Conservation (phyloP, 1,139 yeast genomes). For the Meyerozyma athensensis region DNA sequence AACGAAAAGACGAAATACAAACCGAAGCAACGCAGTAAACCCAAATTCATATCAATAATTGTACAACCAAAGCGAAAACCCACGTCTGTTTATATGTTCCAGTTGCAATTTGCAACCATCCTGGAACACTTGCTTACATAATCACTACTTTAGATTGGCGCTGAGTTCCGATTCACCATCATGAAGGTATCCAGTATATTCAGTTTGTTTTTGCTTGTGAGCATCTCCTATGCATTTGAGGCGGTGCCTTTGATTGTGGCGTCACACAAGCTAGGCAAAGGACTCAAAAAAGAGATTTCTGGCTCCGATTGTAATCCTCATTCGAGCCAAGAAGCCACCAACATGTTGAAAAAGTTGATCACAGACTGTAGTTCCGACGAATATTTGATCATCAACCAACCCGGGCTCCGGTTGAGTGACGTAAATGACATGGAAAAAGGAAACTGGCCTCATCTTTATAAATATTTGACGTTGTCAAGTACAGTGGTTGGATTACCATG, state of each 20-base stretch:
- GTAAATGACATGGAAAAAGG: constrained; percentile 35
- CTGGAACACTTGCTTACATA: neutral
- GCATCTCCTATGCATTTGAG: constrained; percentile 10
- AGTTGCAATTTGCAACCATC: neutral
- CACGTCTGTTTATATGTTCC: neutral
- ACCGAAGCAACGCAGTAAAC: neutral
- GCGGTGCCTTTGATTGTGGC: constrained; percentile 38
- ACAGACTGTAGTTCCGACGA: constrained; percentile 68
- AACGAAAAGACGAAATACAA: neutral
- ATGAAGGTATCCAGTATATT: neutral
- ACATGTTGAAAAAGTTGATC: constrained; percentile 44
- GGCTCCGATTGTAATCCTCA: constrained; percentile 16
- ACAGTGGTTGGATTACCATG: constrained; percentile 61
- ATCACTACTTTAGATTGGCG: neutral
- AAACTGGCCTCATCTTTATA: constrained; percentile 50
- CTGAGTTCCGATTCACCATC: neutral
- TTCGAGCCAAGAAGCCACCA: constrained; percentile 34
- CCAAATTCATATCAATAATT: too few relatives aligned
- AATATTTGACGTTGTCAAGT: constrained; percentile 55
- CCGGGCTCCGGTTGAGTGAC: constrained; percentile 62
- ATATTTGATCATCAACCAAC: constrained; percentile 62
- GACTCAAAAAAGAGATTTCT: constrained; percentile 26
- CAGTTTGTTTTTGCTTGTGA: neutral
- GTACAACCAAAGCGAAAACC: too few relatives aligned
- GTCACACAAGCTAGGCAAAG: constrained; percentile 40